Base-by-base conservation (phyloP, 176 grass and related monocot species). In the Zoysia pacifica region DNA sequence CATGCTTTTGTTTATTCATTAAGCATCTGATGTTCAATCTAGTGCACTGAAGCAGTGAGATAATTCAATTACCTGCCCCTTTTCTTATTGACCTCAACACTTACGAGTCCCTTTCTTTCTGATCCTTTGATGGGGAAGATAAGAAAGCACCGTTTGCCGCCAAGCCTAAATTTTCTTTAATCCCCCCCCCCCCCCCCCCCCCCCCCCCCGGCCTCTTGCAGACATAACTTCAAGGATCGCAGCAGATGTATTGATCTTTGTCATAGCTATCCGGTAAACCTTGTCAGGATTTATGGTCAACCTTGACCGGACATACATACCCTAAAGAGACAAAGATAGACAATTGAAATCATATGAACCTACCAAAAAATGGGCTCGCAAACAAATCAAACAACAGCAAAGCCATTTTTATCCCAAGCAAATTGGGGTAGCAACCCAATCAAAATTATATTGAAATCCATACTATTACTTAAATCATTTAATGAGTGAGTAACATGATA, bases 11-110 rank as follows among this genome's bases (percentile, higher is more conserved):
- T 52, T 61, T 65, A 70, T 69, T 7, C 63, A 54, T 7, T 11
- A 16, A 41, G 20, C 53, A 53, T 44, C 14, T 54, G 39, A 20
- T 19, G 20, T 58, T 82, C 13, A 69, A 69, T 53, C 47, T 67
- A 70, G 54, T 20, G 28, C 5, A 69, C 7, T 42, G 2, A 70
- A 69, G 46, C 40, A 49, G 35, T 56, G 9, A 81, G 51, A 71
- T 43, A 73, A 52, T 77, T 54, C 18, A 78, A 53, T 47, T 94
- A 94, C 91, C 90, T 98, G 88, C 49, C 96, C 90, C 11, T 95
- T 93, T 93, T 98, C 86, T 98, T 98, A 82, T 98, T 98, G 86
- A 79, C 86, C 60, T 86, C 84, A 73, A 98, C 92, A 87, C 96
- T 98, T 37, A 98, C 96, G 2, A 98, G 92, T 79, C 96, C 96